Evolutionary conservation across 306 rosid species (phyloP), one percentile per base, ranked within the genome.

Genomic region (Senna siamea): DNA sequence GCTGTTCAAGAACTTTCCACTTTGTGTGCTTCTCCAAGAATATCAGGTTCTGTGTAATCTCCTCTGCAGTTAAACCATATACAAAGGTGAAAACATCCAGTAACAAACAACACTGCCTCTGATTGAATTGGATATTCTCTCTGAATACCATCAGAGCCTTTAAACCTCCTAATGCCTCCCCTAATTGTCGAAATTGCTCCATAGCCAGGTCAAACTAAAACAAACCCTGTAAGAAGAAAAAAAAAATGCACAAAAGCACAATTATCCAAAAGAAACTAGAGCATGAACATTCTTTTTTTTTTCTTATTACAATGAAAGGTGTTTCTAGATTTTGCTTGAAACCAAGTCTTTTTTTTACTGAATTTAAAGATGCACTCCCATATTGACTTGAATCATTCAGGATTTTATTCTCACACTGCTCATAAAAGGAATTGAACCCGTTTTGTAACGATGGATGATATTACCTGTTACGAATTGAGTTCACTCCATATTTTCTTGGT

Each of bases 121-220:
- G 86, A 75, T 92, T 89, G 79, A 92, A 84, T 51, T 85, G 89
- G 70, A 94, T 85, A 69, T 81, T 84, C 66, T 88, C 96, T 53
- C 81, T 75, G 81, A 94, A 94, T 14, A 94, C 88, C 95, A 94
- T 88, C n/a, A 92, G 28, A 3, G 99, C 82, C 77, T 85, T 92
- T 9, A 89, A 30, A 77, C 96, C 85, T 71, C 99, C 97, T 9
- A 92, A 66, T 15, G 87, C 99, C 87, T 92, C 95, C 34, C 95
- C 99, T 20, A 90, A 62, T 64, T 80, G 92, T 55, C 93, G 87
- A 70, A 92, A 89, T 81, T 90, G 97, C 70, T 92, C 99, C 97
- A 92, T 94, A 81, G n/a, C 12, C 51, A 54, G 28, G 37, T 62
- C 44, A 79, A 52, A 73, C 69, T 2, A 44, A 28, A 65, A 73